Conservation (phyloP, 768 basidiomycete species). For the Tricholoma saponaceum region DNA sequence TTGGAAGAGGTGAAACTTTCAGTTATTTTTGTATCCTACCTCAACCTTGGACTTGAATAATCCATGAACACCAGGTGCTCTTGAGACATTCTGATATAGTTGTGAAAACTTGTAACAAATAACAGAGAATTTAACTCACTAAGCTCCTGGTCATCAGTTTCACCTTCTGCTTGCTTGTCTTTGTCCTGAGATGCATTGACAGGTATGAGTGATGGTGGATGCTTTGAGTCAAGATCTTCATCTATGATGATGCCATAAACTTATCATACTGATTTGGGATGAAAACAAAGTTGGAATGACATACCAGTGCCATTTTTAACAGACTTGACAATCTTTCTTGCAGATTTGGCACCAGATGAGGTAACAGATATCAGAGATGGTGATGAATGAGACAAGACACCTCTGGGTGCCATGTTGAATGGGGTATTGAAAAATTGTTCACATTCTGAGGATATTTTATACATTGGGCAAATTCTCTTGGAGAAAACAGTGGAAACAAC, state of each 20-base stretch:
- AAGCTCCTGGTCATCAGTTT: neutral
- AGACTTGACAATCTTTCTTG: neutral
- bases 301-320: neutral
- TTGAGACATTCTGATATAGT: neutral
- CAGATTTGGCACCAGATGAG: neutral
- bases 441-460: neutral
- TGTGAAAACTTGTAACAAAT: neutral
- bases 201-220: neutral
- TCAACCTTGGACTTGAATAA: neutral
- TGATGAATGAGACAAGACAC: neutral
- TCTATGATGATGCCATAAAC: neutral
- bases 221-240: too few relatives aligned
- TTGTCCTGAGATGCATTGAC: neutral
- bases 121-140: neutral
- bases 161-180: neutral
- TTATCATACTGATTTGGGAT: neutral
- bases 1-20: neutral
- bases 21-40: neutral
- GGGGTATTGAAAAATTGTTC: neutral
- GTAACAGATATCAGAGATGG: too few relatives aligned
- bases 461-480: neutral
- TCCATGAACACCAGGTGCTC: neutral
- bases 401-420: neutral
- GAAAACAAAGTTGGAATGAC: neutral
- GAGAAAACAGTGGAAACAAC: neutral